Percentiles rank a stretch among this genome's conserved stretches.
phyloP scores from a whole-genome alignment of 768 basidiomycete genomes.

The Trametes sanguinea region DNA sequence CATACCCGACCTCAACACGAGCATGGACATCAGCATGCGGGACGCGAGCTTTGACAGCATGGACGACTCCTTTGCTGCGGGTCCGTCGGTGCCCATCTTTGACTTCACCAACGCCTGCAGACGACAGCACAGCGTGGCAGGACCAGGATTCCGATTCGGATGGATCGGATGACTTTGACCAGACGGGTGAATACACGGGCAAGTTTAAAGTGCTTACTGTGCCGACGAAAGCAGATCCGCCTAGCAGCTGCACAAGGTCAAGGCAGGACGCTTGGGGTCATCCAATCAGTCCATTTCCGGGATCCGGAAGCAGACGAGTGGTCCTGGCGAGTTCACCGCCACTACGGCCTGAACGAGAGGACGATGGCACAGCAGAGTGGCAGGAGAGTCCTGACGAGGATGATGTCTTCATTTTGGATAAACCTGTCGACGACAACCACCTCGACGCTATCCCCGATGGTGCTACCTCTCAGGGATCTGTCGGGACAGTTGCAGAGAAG shows the following conservation, averaged over 20 bases:
- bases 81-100: slow-evolving; percentile 24
- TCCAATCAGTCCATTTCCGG: slow-evolving; percentile 68
- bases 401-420: slow-evolving; percentile 22
- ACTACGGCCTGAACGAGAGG: slow-evolving; percentile 14
- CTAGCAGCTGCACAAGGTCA: slow-evolving; percentile 52
- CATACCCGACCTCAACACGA: slow-evolving; percentile 23
- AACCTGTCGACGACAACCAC: not conserved
- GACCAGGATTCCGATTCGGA: slow-evolving; percentile 24
- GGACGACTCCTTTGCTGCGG: slow-evolving; percentile 15
- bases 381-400: slow-evolving; percentile 14
- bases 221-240: slow-evolving; percentile 66
- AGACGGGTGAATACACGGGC: slow-evolving; percentile 66
- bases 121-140: slow-evolving; percentile 19
- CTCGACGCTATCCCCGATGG: not conserved
- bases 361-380: slow-evolving; percentile 8
- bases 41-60: slow-evolving; percentile 18
- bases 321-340: slow-evolving; percentile 13
- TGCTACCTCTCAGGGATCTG: not conserved
- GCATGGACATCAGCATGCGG: slow-evolving; percentile 19
- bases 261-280: slow-evolving; percentile 65
- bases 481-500: not conserved
- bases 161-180: slow-evolving; percentile 38
- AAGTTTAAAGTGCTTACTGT: slow-evolving; percentile 56
- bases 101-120: slow-evolving; percentile 21
- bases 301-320: not conserved